Evolutionary conservation across 768 basidiomycete species (phyloP).

Genomic region (Dioszegia hungarica): DNA sequence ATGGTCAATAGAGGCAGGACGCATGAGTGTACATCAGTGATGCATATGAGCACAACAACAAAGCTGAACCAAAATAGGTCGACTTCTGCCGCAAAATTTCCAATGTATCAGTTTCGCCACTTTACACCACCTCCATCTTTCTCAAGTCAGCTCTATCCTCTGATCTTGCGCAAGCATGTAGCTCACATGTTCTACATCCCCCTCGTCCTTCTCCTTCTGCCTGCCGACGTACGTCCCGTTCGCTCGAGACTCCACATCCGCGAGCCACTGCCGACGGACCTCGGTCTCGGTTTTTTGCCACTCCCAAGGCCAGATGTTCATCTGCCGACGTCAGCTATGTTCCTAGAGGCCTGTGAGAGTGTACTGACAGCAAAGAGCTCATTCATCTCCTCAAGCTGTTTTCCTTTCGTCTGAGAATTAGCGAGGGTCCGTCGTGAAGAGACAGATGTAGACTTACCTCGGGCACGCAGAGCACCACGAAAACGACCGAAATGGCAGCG

Average conservation of each 20-base stretch:
- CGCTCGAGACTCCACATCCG: not conserved
- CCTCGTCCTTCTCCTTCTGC: not conserved
- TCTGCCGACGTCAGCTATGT: not conserved
- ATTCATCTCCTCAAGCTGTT: slow-evolving; percentile 34
- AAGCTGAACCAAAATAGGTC: no score
- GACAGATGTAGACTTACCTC: slow-evolving; percentile 2
- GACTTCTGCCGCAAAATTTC: no score
- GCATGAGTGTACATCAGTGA: no score
- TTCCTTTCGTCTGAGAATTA: slow-evolving; percentile 8
- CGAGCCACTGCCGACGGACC: not conserved
- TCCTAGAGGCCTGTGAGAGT: not conserved
- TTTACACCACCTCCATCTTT: no score
- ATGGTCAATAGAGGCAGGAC: no score
- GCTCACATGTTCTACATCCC: not conserved
- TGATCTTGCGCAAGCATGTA: no score
- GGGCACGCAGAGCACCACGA: slow-evolving; percentile 16
- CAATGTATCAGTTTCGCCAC: no score
- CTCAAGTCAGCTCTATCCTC: no score
- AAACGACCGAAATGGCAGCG: slow-evolving; percentile 6
- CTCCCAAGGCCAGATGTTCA: slow-evolving; percentile 3
- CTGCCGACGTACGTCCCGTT: not conserved
- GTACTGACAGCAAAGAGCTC: slow-evolving; percentile 33
- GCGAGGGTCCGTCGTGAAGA: not conserved
- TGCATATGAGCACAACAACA: no score
- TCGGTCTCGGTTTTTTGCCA: not conserved